Evolutionary conservation across 2,329 filamentous ascomycete species (phyloP), one percentile per base, ranked within the genome.

Genomic region (Sporothrix dimorphospora): DNA sequence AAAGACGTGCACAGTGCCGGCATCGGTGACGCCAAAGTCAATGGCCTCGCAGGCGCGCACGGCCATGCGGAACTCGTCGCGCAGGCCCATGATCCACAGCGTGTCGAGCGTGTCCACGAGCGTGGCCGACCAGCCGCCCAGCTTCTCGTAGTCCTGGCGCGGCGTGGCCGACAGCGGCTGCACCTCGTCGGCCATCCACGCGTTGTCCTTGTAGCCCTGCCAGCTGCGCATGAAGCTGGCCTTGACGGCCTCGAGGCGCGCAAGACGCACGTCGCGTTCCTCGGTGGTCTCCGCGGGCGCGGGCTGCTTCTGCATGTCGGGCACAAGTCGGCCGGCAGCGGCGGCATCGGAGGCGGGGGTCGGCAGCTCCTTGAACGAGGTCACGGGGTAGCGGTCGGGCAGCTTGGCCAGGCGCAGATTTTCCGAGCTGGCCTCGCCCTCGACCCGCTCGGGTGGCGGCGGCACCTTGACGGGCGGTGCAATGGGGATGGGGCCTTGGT

Each of bases 41-140:
- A 92, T 88, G 74, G 77, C 76, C 16, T 85, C 82, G 6, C 89
- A 85, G 1, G 87, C 88, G 69, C 84, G 81, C 3, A 90, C 87
- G 1, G 90, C 90, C 75, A 87, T 84, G 42, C 88, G 84, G 77
- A 93, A 93, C 72, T 93, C 90, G 0, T 87, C 82, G 74, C 85
- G 85, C 77, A 92, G 76, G 4, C 86, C 90, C 87, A 93, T 89
- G 75, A 93, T 90, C 90, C 90, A 92, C 16, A 93, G 82, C n/a
- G 89, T 89, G 78, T 93, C 91, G 69, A 92, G 82, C 2, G 88
- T 82, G 78, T 91, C 90, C n/a, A 91, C 88, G 72, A 91, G 81
- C 6, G 89, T 91, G 4, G 89, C 89, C 7, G 87, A 88, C 89
- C 89, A 91, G 30, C 90, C 90, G 16, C 87, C 88, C 12, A 76